phyloP scores from a whole-genome alignment of 192 early-diverging fungal species.

The Backusella liffmaniae region DNA sequence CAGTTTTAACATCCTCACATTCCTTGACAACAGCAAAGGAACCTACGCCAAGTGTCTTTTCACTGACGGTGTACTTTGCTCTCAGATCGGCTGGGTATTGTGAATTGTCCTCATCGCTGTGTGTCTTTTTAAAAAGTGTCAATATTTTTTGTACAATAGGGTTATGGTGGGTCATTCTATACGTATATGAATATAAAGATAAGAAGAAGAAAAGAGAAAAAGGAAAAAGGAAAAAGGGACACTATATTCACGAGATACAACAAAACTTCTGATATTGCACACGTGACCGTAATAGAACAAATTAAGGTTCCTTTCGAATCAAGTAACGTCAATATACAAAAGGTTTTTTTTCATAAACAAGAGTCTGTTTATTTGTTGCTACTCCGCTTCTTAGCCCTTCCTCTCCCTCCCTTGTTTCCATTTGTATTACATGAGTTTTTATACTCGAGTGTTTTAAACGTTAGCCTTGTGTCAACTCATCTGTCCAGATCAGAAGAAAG shows the following conservation, averaged over 20 bases:
- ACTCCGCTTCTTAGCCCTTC: neutral
- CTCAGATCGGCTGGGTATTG: conserved; percentile 14
- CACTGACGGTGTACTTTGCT: conserved; percentile 33
- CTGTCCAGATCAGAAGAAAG: too few relatives aligned
- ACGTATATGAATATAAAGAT: neutral
- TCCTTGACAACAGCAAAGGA: conserved; percentile 65
- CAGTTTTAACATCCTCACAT: conserved; percentile 48
- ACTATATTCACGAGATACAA: neutral
- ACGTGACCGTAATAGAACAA: neutral
- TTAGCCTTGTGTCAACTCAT: too few relatives aligned
- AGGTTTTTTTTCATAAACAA: neutral
- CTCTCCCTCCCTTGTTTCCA: neutral
- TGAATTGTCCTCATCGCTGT: conserved; percentile 22
- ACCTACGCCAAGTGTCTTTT: conserved; percentile 41
- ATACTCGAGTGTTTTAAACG: too few relatives aligned
- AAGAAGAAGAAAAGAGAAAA: neutral
- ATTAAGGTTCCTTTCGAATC: too few relatives aligned
- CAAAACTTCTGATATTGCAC: neutral
- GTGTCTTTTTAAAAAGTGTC: conserved; percentile 37
- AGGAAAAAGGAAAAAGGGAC: neutral
- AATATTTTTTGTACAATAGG: conserved; percentile 17
- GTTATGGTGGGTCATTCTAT: neutral
- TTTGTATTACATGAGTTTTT: neutral
- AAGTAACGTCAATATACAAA: too few relatives aligned
- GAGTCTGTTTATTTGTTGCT: neutral